These are phyloP conservation scores for Neurospora sp. DNA, from an alignment of 495 filamentous ascomycete genomes.

Conservation along the genomic window DNA sequence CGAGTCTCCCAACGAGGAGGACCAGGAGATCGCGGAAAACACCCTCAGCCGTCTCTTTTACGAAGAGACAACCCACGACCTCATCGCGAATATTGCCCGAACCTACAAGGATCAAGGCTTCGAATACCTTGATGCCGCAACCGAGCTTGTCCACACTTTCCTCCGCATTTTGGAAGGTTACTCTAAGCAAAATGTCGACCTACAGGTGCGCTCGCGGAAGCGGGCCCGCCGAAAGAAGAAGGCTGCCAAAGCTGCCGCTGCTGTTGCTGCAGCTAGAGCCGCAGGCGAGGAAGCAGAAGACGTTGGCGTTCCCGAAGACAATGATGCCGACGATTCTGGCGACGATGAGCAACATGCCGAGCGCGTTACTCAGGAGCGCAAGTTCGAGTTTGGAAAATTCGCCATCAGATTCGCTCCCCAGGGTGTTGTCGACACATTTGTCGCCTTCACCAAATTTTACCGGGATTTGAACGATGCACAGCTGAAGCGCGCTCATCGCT, in stretches of 20 bases:
- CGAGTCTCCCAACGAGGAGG: conserved; percentile 72
- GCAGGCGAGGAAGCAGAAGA: conserved; percentile 16
- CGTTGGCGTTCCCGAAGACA: conserved; percentile 18
- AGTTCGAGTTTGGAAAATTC: conserved; percentile 89
- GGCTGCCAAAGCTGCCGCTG: conserved; percentile 30
- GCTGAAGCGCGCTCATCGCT: conserved; percentile 87
- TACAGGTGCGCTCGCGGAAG: conserved; percentile 78
- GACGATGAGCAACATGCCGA: conserved; percentile 67
- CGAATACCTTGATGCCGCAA: conserved; percentile 84
- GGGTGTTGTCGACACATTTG: conserved; percentile 79
- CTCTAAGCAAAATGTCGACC: conserved; percentile 84
- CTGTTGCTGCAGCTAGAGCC: background rate
- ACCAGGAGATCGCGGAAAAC: conserved; percentile 97
- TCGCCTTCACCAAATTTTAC: conserved; percentile 70
- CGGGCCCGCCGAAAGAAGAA: conserved; percentile 61
- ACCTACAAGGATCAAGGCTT: conserved; percentile 90
- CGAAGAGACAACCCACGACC: conserved; percentile 87
- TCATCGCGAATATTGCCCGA: conserved; percentile 65
- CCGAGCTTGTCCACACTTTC: conserved; percentile 85
- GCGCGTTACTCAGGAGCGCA: conserved; percentile 63
- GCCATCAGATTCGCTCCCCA: conserved; percentile 70
- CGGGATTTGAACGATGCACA: conserved; percentile 70
- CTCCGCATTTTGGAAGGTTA: conserved; percentile 86
- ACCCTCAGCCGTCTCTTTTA: conserved; percentile 96
- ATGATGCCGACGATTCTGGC: conserved; percentile 54